These are phyloP conservation scores for Phoma sp. DNA, from an alignment of 2,329 filamentous ascomycete species.

Conservation along the genomic window DNA sequence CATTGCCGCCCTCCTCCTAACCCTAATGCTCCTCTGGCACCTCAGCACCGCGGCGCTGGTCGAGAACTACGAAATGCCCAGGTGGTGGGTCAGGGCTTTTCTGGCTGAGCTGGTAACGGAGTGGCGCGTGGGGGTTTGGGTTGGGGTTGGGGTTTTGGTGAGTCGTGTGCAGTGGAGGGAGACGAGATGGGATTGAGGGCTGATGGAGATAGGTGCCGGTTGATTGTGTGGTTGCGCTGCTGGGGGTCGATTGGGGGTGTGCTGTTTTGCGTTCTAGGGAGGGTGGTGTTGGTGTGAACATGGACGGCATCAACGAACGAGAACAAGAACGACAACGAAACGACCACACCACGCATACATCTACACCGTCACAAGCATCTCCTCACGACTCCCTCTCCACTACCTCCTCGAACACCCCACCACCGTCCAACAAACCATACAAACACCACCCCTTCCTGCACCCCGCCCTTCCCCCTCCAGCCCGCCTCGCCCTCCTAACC, in stretches of 20 bases:
- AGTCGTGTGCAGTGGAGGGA: neutral
- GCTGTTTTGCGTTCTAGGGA: neutral
- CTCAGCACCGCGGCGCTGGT: slow-evolving; percentile 21
- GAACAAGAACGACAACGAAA: too few species aligned
- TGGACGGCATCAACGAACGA: neutral
- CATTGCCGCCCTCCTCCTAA: slow-evolving; percentile 22
- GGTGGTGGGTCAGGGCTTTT: slow-evolving; percentile 18
- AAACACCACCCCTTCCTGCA: slow-evolving; percentile 11
- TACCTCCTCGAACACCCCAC: neutral
- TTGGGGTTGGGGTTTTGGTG: slow-evolving; percentile 12
- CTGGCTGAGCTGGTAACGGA: slow-evolving; percentile 9
- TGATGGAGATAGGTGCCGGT: slow-evolving; percentile 10
- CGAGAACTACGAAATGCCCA: slow-evolving; percentile 27
- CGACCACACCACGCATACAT: too few species aligned
- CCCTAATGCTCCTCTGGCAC: slow-evolving; percentile 32
- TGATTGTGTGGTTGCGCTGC: slow-evolving; percentile 19
- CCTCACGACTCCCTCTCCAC: too few species aligned
- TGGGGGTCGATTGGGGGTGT: slow-evolving; percentile 23
- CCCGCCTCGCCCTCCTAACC: slow-evolving; percentile 1
- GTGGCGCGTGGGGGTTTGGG: slow-evolving; percentile 21
- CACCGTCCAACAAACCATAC: neutral
- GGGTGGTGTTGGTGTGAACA: neutral
- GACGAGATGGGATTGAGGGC: neutral
- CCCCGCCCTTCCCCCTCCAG: neutral
- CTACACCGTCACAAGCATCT: too few species aligned